phyloP scores from a whole-genome alignment of 164 flowering plant species.

The Dillenia suffruticosa region DNA sequence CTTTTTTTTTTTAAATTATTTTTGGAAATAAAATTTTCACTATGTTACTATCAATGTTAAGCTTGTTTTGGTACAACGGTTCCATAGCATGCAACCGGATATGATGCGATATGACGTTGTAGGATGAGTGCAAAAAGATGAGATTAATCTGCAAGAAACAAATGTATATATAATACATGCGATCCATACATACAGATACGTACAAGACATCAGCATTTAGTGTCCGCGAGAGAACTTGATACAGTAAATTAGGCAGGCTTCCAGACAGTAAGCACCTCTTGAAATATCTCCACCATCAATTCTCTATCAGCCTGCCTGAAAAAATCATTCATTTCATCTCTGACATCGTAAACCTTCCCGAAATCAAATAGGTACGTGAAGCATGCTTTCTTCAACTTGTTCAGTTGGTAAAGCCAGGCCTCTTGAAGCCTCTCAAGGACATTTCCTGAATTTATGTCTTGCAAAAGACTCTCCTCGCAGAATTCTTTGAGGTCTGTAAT shows the following conservation, averaged over 20 bases:
- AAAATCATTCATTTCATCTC: constrained; percentile 62
- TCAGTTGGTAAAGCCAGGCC: constrained; percentile 81
- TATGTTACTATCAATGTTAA: no score
- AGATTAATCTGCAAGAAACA: no score
- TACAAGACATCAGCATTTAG: no score
- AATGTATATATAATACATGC: no score
- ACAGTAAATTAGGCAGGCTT: constrained; percentile 41
- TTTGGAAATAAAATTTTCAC: no score
- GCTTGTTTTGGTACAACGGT: no score
- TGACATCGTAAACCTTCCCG: constrained; percentile 83
- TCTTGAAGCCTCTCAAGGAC: constrained; percentile 90
- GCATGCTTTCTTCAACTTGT: constrained; percentile 80
- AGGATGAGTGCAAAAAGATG: no score
- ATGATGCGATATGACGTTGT: no score
- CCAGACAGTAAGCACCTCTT: constrained; percentile 79
- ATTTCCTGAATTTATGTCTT: constrained; percentile 77
- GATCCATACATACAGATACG: no score
- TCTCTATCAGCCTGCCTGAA: constrained; percentile 81
- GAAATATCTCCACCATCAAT: constrained; percentile 78
- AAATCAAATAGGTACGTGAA: constrained; percentile 73
- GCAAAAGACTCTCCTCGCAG: constrained; percentile 85
- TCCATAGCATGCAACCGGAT: no score
- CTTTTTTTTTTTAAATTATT: no score
- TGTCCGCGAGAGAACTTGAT: no score
- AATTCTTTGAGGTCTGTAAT: constrained; percentile 66